Conservation (phyloP, 495 filamentous ascomycete genomes). For the Hypoxylon cercidicola region DNA sequence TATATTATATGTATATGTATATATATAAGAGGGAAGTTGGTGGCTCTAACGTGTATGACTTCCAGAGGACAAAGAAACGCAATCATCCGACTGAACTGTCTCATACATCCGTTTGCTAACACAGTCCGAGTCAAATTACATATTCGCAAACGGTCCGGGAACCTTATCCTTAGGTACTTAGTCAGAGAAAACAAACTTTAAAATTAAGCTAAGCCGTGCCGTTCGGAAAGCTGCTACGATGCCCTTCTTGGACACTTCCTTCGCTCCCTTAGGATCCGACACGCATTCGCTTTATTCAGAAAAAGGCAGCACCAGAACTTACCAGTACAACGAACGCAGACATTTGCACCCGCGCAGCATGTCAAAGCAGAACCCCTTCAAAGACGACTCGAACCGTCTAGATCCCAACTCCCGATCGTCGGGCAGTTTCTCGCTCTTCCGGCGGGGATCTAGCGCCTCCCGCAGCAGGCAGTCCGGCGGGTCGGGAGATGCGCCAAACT, state of each 20-base stretch:
- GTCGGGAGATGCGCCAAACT: neutral
- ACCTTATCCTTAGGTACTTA: too few species aligned
- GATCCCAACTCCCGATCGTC: slow-evolving; percentile 11
- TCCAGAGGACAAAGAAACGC: too few species aligned
- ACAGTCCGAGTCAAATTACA: too few species aligned
- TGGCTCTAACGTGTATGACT: too few species aligned
- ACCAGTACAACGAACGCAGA: slow-evolving; percentile 12
- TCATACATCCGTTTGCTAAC: too few species aligned
- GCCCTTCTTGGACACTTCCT: neutral
- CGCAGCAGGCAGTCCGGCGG: neutral
- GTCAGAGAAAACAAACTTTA: too few species aligned
- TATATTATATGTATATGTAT: too few species aligned
- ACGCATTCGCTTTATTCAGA: neutral
- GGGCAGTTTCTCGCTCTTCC: slow-evolving; percentile 1
- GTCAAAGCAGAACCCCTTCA: slow-evolving; percentile 24
- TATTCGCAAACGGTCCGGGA: too few species aligned
- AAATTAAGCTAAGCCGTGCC: too few species aligned
- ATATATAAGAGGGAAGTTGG: too few species aligned
- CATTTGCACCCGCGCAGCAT: slow-evolving; percentile 16
- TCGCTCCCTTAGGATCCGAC: neutral
- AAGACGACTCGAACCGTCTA: slow-evolving; percentile 1
- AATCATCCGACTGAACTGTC: too few species aligned
- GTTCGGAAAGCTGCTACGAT: slow-evolving; percentile 2
- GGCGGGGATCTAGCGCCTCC: neutral
- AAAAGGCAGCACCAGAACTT: slow-evolving; percentile 16